Evolutionary conservation across 1,139 yeast genomes (phyloP), one percentile per base, ranked within the genome.

Genomic region (Blastobotrys buckinghamii): DNA sequence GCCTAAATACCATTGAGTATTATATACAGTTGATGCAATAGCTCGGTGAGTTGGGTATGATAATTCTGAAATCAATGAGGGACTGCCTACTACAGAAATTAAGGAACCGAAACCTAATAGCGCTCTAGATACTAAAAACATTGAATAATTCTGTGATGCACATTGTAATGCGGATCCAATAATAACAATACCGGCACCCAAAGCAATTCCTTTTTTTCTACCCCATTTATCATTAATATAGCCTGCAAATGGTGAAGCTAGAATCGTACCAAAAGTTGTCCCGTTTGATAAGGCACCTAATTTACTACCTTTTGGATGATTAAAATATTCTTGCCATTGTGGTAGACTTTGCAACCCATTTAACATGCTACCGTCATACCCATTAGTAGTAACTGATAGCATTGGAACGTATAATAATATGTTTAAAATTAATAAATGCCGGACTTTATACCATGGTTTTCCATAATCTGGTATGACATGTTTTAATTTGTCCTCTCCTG

Each of bases 1-100:
- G 38, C 84, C 84, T 42, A 77, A 57, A 60, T 76, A 70, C 75
- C 77, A 75, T 61, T 75, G 73, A 50, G 73, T 72, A 64, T 75
- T 76, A 60, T 72, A 78, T 42, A 70, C 62, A 24, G 76, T 66
- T 26, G 81, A 76, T 32, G 69, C 59, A 22, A 67, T 66, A 17
- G 72, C 72, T 60, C 84, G 68, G 53, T 74, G 77, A n/a, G 63
- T 48, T 9, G 73, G 73, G 44, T 65, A 65, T 46, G 73, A 51
- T 53, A 68, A 54, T 58, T 72, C 73, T 3, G 68, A 71, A 52
- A 73, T 72, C 19, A 60, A 58, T 34, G 64, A 55, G 7, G 80
- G 78, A 12, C 78, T 39, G 3, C 68, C 20, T 69, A 59, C 42
- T 61, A 62, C 46, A 66, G 66, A 20, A 75, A 65, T 33, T 75